Evolutionary conservation across 2,329 filamentous ascomycete species (phyloP), one percentile per base, ranked within the genome.

Genomic region (Trichoderma sp.): DNA sequence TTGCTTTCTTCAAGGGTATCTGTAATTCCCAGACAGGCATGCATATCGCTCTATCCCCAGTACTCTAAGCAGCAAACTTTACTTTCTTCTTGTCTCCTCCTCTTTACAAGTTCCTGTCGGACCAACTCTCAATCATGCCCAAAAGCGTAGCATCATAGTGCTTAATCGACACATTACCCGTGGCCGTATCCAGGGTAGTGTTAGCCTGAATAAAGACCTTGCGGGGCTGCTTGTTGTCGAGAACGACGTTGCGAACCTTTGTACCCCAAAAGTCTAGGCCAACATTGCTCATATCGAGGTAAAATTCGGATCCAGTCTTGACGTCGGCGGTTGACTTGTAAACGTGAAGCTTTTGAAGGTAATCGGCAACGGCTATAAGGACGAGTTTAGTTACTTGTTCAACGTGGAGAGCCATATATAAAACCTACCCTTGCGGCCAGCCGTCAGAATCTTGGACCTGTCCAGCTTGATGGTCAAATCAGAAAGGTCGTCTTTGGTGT

Each of bases 191-290:
- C 51, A 96, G 77, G 68, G 90, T 86, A 0, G 95, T 97, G 79
- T 97, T 98, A 70, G 93, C 93, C 83, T 97, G 94, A 66, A 97
- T 93, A 82, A 97, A 97, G 55, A 97, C 90, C 83, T 94, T 94
- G 70, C 91, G 83, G n/a, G 92, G 91, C 80, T 92, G 91, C 82
- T 93, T 93, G 80, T 92, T 91, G 74, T 85, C 84, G 52, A 95
- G 80, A 28, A 95, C 91, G 70, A 92, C 86, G 58, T 91, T 88
- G 68, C 95, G 86, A 30, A 97, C 88, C 81, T 90, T 91, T 72
- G 87, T 89, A 67, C 91, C 93, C 87, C 93, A 97, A 83, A 92
- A 97, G 49, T 92, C 90, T 64, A 89, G 81, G 69, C 91, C 91
- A 26, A 97, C 94, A 28, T 86, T 83, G 8, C 94, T 97, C 85